Evolutionary conservation across 495 filamentous ascomycete species (phyloP).

Genomic region (Clohesyomyces aquaticus): DNA sequence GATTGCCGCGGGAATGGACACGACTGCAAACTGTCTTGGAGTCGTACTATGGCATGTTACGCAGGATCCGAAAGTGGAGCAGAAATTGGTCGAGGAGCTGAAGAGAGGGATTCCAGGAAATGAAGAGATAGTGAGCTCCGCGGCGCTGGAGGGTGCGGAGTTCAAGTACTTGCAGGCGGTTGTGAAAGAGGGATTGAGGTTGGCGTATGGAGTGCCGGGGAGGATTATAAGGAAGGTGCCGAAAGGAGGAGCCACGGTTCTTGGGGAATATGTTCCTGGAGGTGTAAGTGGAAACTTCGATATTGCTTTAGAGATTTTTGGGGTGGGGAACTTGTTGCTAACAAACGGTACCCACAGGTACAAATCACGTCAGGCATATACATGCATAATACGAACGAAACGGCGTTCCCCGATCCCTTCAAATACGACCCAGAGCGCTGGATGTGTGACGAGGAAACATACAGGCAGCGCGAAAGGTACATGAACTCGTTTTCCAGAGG

Average conservation of each 20-base stretch:
- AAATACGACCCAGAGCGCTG: constrained; percentile 4
- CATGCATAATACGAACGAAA: constrained; percentile 10
- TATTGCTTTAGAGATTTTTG: too few relatives aligned
- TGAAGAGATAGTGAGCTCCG: neutral
- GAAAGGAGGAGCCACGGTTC: constrained; percentile 4
- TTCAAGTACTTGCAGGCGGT: constrained; percentile 14
- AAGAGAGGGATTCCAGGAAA: neutral
- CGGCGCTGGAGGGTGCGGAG: neutral
- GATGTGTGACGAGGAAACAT: constrained; percentile 18
- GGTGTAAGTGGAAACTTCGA: neutral
- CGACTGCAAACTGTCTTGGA: constrained; percentile 12
- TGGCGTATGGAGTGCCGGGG: constrained; percentile 11
- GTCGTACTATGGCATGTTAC: constrained; percentile 12
- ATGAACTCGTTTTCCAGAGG: constrained; percentile 14
- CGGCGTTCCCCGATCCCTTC: constrained; percentile 5
- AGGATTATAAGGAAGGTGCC: constrained; percentile 10
- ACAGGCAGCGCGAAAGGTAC: constrained; percentile 3
- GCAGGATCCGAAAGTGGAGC: constrained; percentile 10
- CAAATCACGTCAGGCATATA: constrained; percentile 3
- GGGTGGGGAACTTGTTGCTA: neutral
- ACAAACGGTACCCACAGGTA: neutral
- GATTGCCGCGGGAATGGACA: constrained; percentile 20
- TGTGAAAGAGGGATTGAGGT: constrained; percentile 16
- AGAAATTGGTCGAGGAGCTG: constrained; percentile 4
- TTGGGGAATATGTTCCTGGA: constrained; percentile 6